phyloP scores from a whole-genome alignment of 495 filamentous ascomycete genomes.

The Trichoderma asperelloides region DNA sequence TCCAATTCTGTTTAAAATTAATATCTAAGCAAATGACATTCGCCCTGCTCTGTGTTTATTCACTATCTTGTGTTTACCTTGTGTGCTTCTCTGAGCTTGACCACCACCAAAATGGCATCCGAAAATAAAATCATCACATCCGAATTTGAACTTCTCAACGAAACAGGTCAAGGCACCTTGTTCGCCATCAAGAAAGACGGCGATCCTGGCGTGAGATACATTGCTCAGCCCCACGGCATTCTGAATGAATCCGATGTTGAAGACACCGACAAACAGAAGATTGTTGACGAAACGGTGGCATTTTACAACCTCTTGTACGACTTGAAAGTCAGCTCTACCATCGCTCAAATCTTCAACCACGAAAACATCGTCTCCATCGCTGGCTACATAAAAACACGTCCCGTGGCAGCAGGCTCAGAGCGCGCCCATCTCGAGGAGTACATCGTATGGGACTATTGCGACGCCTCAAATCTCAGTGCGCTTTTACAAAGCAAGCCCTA shows the following conservation, averaged over 20 bases:
- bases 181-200: not conserved
- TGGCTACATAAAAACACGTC: constrained; percentile 7
- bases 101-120: not conserved
- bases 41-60: too few relatives aligned
- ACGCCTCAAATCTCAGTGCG: constrained; percentile 25
- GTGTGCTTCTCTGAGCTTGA: too few relatives aligned
- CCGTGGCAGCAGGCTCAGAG: not conserved
- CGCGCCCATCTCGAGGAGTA: constrained; percentile 7
- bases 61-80: too few relatives aligned
- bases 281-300: not conserved
- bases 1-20: too few relatives aligned
- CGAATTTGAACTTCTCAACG: not conserved
- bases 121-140: not conserved
- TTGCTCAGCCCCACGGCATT: not conserved
- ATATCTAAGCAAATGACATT: too few relatives aligned
- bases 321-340: not conserved
- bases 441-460: constrained; percentile 32
- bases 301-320: not conserved
- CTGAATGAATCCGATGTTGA: not conserved
- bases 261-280: not conserved
- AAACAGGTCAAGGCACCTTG: not conserved
- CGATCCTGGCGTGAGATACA: not conserved
- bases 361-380: constrained; percentile 31
- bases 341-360: constrained; percentile 29
- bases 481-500: not conserved